A percentile compares a stretch with the other conserved stretches of the same genome.
phyloP scores from a whole-genome alignment of 2,329 filamentous ascomycete species.

The Penicillium sp. region DNA sequence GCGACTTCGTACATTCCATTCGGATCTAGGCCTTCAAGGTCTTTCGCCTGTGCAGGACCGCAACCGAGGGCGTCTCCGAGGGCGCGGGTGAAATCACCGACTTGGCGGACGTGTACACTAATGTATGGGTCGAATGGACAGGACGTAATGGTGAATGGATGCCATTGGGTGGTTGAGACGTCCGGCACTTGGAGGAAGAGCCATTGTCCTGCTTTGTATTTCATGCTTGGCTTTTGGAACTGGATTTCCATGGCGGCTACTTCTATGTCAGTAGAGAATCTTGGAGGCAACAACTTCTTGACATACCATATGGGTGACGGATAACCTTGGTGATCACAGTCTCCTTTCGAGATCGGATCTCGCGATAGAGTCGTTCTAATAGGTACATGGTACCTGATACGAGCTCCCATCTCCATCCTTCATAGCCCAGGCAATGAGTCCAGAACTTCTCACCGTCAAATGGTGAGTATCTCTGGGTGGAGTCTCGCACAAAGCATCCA shows the following conservation, averaged over 20 bases:
- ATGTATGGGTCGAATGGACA: constrained; percentile 95
- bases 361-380: constrained; percentile 83
- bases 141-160: constrained; percentile 98
- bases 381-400: constrained; percentile 83
- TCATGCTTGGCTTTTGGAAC: constrained; percentile 93
- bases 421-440: constrained; percentile 89
- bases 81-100: constrained; percentile 92
- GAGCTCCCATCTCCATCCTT: constrained; percentile 97
- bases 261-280: constrained; percentile 27
- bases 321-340: constrained; percentile 93
- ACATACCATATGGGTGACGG: constrained; percentile 85
- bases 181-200: constrained; percentile 92
- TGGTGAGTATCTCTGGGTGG: constrained; percentile 68
- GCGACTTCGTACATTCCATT: constrained; percentile 98
- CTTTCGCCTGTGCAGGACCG: constrained; percentile 78
- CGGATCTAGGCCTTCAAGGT: constrained; percentile 87
- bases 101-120: constrained; percentile 91
- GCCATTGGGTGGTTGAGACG: constrained; percentile 89
- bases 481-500: constrained; percentile 93
- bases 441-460: constrained; percentile 82
- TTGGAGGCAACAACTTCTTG: neutral
- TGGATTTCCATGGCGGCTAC: constrained; percentile 93
- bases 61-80: constrained; percentile 96
- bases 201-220: constrained; percentile 98
- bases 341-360: constrained; percentile 76